Base-by-base conservation (phyloP, 805 yeast genomes). In the Komagataella pseudopastoris region DNA sequence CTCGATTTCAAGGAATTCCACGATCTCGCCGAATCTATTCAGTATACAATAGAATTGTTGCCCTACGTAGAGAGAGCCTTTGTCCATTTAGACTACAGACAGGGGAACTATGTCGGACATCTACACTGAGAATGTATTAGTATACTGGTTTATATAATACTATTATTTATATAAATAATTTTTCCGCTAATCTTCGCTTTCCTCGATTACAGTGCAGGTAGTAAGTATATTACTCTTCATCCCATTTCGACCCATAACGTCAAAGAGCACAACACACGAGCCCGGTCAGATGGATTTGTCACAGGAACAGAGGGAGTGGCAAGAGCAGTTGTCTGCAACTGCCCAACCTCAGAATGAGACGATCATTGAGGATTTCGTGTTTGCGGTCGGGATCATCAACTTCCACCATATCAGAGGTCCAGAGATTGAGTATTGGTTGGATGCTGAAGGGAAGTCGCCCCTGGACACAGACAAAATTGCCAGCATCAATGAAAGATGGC, bases 331-430 rank as follows among this genome's bases (percentile, higher is more conserved):
- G 14, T 2, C 14, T 30, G 14, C 39, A 6, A 30, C 3, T 8
- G 14, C 39, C 12, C 39, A 30, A 30, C 39, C 39, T 30, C 39
- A 30, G n/a, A 30, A 10, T 30, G 39, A 14, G 39, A 30, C 39
- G 14, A 30, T 30, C 20, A 44, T 20, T n/a, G 46, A 55, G 36
- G 56, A 63, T 49, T 62, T 81, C 58, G 76, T 91, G 2, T 82
- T 87, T 63, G 96, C 96, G 10, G 77, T 90, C 3, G 84, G 96
- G 56, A 77, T 93, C 12, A 96, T 90, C 18, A 95, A 95, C 57
- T 91, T 91, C 72, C 96, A 91, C 62, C 98, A 93, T 60, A 64
- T 69, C 24, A 72, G 95, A 53, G 99, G 99, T 1, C 98, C 99
- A 0, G 97, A 93, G 63, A 80, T 93, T 22, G 97, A 91, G 65